Base-by-base conservation (phyloP, 2,329 filamentous ascomycete species). In the Dactylonectria macrodidyma region DNA sequence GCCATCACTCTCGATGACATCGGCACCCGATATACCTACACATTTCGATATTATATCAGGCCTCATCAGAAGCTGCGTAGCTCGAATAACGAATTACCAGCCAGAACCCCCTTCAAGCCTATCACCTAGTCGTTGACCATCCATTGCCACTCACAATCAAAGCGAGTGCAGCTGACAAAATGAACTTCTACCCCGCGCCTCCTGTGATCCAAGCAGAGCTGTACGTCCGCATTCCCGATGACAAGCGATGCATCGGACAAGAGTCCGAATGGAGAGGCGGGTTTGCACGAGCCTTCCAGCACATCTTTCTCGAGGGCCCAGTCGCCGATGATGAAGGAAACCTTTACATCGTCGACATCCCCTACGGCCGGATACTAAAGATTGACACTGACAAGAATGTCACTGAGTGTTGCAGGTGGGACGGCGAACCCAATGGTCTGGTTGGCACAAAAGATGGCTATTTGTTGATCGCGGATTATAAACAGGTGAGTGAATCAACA, bases 351-450 rank as follows among this genome's bases (percentile, higher is more conserved):
- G 80, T 82, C 6, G 82, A 84, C 44, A 67, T 83, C 14, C 81
- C 82, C 0, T 83, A 82, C 52, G 82, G 82, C 1, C 73, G 81
- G 1, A 80, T 83, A 14, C 63, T 84, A 8, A 79, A 76, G 36
- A 78, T 84, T 30, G 74, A 77, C 24, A 2, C 60, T 2, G 38
- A 72, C 0, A 81, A 78, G 59, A 68, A 78, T 1, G 76, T 79
- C 1, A 76, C 63, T 0, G 79, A 81, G 5, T 76, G 73, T 44
- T 77, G 75, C 1, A 68, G 74, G 8, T 84, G 79, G 76, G 81
- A 84, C 65, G 82, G 81, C 1, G 81, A 84, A 56, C 82, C 82
- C 0, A 84, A 84, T 62, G 82, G 81, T 0, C 67, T 84, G 3
- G 80, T 77, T 0, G 73, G 79, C 0, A 76, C 76, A 1, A 30